A percentile compares a stretch with the other conserved stretches of the same genome.
These are phyloP conservation scores for Dunaliella primolecta DNA, from an alignment of 139 green algal species.

Conservation along the genomic window DNA sequence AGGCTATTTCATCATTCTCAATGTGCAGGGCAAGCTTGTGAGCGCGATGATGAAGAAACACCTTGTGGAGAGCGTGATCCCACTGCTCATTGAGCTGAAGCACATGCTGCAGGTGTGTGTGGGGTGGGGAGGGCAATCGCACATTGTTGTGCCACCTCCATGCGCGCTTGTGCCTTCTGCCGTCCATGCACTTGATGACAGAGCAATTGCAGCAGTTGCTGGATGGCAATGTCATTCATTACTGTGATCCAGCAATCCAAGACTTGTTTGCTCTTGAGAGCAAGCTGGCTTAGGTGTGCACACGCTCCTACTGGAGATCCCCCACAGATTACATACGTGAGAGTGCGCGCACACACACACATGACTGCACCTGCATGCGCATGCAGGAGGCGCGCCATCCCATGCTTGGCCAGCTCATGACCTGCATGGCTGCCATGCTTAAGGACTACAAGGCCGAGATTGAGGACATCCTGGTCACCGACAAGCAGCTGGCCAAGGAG, in stretches of 20 bases:
- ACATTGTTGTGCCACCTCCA: no score
- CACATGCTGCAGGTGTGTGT: conserved; percentile 44
- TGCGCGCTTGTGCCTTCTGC: no score
- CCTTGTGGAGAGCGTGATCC: conserved; percentile 78
- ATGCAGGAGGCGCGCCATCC: conserved; percentile 49
- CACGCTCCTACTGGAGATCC: no score
- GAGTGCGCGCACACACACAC: background rate
- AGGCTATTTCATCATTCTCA: no score
- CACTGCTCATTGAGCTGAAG: conserved; percentile 74
- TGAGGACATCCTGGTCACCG: conserved; percentile 79
- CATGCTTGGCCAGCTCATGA: conserved; percentile 72
- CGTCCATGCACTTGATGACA: background rate
- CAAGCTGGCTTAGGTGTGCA: no score
- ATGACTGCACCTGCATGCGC: background rate
- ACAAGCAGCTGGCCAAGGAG: conserved; percentile 81
- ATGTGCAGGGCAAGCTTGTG: conserved; percentile 63
- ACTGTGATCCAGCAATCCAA: no score
- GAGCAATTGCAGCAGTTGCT: background rate
- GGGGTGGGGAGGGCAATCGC: background rate
- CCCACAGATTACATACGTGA: background rate
- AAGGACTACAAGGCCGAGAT: conserved; percentile 83
- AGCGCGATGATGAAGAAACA: conserved; percentile 83
- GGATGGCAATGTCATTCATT: no score
- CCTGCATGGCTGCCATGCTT: conserved; percentile 58
- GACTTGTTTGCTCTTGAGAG: no score